Percentiles rank a stretch among this genome's conserved stretches.
These are phyloP conservation scores for Vanrija sp. DNA, from an alignment of 1,284 basidiomycete species.

Conservation along the genomic window DNA sequence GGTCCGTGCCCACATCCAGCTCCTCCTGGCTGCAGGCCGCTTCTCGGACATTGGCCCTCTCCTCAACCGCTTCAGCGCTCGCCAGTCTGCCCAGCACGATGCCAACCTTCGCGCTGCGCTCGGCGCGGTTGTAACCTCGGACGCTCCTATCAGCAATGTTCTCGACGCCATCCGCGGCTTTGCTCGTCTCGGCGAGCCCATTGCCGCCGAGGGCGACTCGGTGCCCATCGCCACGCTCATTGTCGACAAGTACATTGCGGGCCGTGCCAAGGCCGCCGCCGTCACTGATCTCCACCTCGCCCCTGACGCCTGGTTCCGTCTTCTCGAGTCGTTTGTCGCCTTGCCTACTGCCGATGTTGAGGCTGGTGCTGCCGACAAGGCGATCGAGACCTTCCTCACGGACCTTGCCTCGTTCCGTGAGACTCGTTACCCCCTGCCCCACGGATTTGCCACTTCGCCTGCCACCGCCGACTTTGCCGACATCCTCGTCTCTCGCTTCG, in stretches of 20 bases:
- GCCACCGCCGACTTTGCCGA: slow-evolving; percentile 44
- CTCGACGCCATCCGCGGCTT: slow-evolving; percentile 17
- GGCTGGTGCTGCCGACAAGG: slow-evolving; percentile 24
- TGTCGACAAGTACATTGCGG: slow-evolving; percentile 20
- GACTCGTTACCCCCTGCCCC: slow-evolving; percentile 34
- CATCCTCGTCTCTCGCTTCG: slow-evolving; percentile 21
- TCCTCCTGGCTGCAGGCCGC: slow-evolving; percentile 10
- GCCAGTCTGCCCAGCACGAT: background rate
- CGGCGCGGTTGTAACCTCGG: background rate
- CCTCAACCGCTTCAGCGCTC: slow-evolving; percentile 1
- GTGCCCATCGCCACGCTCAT: slow-evolving; percentile 14
- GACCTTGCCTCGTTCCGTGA: slow-evolving; percentile 37
- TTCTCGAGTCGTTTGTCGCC: slow-evolving; percentile 9
- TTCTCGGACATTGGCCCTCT: slow-evolving; percentile 9
- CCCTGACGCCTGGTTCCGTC: slow-evolving; percentile 13
- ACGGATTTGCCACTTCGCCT: slow-evolving; percentile 22
- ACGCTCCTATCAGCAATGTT: slow-evolving; percentile 8
- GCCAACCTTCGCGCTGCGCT: background rate
- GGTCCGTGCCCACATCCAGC: slow-evolving; percentile 8
- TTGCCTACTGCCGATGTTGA: slow-evolving; percentile 7
- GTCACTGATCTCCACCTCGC: slow-evolving; percentile 1
- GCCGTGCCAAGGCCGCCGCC: background rate
- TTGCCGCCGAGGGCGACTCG: slow-evolving; percentile 1
- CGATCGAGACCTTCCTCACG: slow-evolving; percentile 56
- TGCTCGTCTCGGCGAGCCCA: slow-evolving; percentile 8